Conservation (phyloP, 1,139 yeast species). For the Blastobotrys elegans region DNA sequence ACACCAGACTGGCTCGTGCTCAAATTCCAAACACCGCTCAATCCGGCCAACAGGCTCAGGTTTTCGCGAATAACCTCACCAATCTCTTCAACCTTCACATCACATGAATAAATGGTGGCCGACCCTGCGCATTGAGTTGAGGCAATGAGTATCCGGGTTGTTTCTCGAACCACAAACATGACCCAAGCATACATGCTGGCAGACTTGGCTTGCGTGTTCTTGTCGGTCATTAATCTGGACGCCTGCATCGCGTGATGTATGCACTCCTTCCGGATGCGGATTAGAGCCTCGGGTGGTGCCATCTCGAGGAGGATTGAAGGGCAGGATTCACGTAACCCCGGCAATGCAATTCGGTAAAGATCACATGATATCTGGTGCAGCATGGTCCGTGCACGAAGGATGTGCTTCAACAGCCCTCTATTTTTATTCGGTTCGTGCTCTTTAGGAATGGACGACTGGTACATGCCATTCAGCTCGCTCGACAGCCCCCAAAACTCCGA, state of each 20-base stretch:
- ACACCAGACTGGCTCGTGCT: background rate
- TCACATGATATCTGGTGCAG: conserved; percentile 4
- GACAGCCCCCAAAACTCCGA: conserved; percentile 9
- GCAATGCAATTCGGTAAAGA: conserved; percentile 6
- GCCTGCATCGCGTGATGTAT: background rate
- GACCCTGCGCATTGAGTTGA: background rate
- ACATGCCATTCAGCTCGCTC: background rate
- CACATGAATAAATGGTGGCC: background rate
- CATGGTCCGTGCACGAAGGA: background rate
- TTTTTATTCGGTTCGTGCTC: background rate
- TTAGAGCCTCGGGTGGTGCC: conserved; percentile 3
- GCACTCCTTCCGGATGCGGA: conserved; percentile 1
- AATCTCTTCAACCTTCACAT: background rate
- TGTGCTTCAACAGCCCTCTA: background rate
- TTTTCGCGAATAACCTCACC: background rate
- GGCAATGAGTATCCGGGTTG: conserved; percentile 7
- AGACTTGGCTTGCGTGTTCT: background rate
- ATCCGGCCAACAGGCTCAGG: background rate
- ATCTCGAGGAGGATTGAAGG: conserved; percentile 6
- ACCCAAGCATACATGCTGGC: conserved; percentile 3
- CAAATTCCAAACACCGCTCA: background rate
- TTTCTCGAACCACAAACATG: conserved; percentile 2
- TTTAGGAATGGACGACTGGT: background rate
- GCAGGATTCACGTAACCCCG: conserved; percentile 6
- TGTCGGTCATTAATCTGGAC: background rate